Percentiles rank a stretch among this genome's conserved stretches.
Evolutionary conservation across 352 stramenopile genomes (phyloP).

Genomic region (Pythium periplocum): DNA sequence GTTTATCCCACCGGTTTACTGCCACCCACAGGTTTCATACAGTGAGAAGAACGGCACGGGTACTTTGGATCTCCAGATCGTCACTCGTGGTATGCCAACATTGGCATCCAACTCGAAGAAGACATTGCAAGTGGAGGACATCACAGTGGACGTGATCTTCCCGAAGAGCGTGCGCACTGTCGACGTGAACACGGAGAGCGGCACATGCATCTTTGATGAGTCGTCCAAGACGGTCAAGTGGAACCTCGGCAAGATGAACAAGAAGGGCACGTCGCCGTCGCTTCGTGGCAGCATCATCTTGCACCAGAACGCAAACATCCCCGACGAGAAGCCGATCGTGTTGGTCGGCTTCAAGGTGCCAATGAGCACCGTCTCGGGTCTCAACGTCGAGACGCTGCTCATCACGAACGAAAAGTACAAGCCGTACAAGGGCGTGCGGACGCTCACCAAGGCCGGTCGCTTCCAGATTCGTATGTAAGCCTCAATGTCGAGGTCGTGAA

Average conservation of each 20-base stretch:
- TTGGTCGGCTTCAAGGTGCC: slow-evolving; percentile 95
- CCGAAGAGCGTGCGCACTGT: slow-evolving; percentile 94
- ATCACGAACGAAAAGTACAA: slow-evolving; percentile 97
- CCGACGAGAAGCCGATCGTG: slow-evolving; percentile 93
- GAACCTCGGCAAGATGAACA: slow-evolving; percentile 92
- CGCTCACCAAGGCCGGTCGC: slow-evolving; percentile 93
- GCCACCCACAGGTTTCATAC: slow-evolving; percentile 83
- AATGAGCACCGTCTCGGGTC: slow-evolving; percentile 92
- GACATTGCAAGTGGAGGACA: slow-evolving; percentile 82
- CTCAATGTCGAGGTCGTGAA: too few species aligned
- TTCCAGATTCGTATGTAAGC: slow-evolving; percentile 93
- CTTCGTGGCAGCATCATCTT: slow-evolving; percentile 92
- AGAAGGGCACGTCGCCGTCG: slow-evolving; percentile 81
- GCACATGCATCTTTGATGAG: slow-evolving; percentile 94
- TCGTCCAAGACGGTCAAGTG: slow-evolving; percentile 92
- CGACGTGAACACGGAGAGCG: slow-evolving; percentile 90
- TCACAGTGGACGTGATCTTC: slow-evolving; percentile 95
- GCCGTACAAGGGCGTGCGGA: slow-evolving; percentile 97
- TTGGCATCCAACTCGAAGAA: slow-evolving; percentile 80
- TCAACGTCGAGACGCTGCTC: slow-evolving; percentile 93
- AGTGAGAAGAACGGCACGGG: slow-evolving; percentile 58
- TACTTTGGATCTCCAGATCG: slow-evolving; percentile 69
- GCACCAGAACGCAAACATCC: slow-evolving; percentile 72
- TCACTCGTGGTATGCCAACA: slow-evolving; percentile 68
- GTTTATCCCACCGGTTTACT: slow-evolving; percentile 84